Evolutionary conservation across 257 asterid species (phyloP), one percentile per base, ranked within the genome.

Genomic region (Forsythia viridissima): DNA sequence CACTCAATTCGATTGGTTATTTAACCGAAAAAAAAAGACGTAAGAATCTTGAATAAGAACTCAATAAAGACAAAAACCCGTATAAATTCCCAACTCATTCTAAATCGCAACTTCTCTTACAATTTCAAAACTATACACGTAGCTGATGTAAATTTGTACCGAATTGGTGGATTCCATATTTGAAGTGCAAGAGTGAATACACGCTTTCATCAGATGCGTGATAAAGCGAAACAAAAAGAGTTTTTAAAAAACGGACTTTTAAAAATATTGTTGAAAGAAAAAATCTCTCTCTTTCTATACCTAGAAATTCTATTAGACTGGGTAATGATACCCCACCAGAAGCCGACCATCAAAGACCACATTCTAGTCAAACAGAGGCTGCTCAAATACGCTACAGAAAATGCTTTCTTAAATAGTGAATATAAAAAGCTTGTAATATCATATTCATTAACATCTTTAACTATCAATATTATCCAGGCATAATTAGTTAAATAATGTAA

Each of bases 191-290:
- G 57, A n/a, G 21, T 8, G 67, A 59, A n/a, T 20, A n/a, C 30
- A 6, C 5, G 10, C 2, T 12, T 20, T 34, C 11, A n/a, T 20
- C 3, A 21, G 1, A 59, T 20, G 10, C 34, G 12, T 59, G 30
- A n/a, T 34, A 6, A 59, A 18, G 67, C 6, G 67, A 7, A 18
- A 59, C 3, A 21, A 59, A 59, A 48, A 0, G 6, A 2, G 6
- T 48, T 46, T 46, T 18, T n/a, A 55, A 4, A 55, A 55, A 7
- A n/a, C 24, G 4, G 10, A n/a, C 8, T 7, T 11, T 0, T 41
- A 80, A 73, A 72, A 79, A 83, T 82, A 75, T 34, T 43, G 78
- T 55, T 67, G 78, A 65, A 59, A 46, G 8, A 72, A 20, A 72
- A 24, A 66, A 46, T 24, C 36, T 37, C 2, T 46, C 38, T 69